A percentile compares a stretch with the other conserved stretches of the same genome.
These are phyloP conservation scores for Zymoseptoria tritici DNA, from an alignment of 2,329 filamentous ascomycete species.

Conservation along the genomic window DNA sequence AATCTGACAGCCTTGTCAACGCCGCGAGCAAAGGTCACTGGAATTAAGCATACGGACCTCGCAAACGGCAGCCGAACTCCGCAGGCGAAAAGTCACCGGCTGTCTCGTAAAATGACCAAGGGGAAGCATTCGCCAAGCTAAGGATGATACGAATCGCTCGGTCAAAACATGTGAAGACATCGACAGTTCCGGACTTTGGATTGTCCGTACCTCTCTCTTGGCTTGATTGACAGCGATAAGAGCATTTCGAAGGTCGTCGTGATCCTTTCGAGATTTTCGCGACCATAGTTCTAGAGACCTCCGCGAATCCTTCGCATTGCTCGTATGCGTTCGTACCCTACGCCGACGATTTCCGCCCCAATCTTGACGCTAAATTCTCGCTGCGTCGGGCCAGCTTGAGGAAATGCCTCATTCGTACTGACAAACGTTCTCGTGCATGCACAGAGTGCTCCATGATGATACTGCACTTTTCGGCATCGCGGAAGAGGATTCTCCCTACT, in stretches of 20 bases:
- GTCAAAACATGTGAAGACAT: neutral
- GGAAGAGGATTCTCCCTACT: no score
- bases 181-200: neutral
- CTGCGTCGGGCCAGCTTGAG: no score
- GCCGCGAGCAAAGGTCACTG: no score
- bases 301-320: no score
- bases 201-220: neutral
- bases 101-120: neutral
- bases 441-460: no score
- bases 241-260: neutral
- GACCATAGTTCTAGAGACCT: no score
- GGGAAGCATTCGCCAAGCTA: neutral
- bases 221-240: neutral
- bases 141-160: neutral
- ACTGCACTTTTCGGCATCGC: no score
- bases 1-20: neutral
- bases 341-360: no score
- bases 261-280: neutral
- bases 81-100: neutral
- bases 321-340: no score
- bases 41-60: neutral
- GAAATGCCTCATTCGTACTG: no score
- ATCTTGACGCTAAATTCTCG: no score
- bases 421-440: no score
- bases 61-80: neutral